phyloP scores from a whole-genome alignment of 1,284 basidiomycete genomes.

The Termitomyces sp. region DNA sequence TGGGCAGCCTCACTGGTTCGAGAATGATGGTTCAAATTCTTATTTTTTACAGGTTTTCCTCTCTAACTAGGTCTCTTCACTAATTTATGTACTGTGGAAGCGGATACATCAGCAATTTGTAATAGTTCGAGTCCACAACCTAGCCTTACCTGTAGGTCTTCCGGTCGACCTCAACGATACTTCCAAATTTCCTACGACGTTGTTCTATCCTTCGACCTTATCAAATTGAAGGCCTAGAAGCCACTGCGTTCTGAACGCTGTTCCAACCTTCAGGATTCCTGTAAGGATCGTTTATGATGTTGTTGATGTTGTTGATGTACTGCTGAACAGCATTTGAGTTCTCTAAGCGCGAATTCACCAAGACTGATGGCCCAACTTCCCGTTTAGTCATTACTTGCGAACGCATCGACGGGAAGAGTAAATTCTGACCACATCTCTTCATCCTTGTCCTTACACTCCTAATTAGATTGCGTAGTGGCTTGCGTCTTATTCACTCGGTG shows the following conservation, averaged over 20 bases:
- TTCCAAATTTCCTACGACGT: neutral
- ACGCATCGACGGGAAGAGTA: conserved; percentile 87
- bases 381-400: conserved; percentile 83
- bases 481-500: conserved; percentile 83
- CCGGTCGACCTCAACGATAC: neutral
- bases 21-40: neutral
- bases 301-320: neutral
- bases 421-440: conserved; percentile 23
- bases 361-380: conserved; percentile 69
- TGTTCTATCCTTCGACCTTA: neutral
- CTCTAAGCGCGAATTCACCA: conserved; percentile 73
- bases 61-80: neutral
- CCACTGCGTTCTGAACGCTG: neutral
- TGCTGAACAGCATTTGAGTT: conserved; percentile 72
- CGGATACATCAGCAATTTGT: neutral
- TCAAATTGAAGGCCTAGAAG: neutral
- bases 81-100: neutral
- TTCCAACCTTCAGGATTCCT: neutral
- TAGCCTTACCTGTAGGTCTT: neutral
- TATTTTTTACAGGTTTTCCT: neutral
- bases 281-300: neutral
- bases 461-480: conserved; percentile 89
- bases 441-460: neutral
- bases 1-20: neutral
- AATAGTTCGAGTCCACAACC: neutral